Percentiles rank a stretch among this genome's conserved stretches.
Conservation (phyloP, 257 asterid species). For the Solanum phureja region DNA sequence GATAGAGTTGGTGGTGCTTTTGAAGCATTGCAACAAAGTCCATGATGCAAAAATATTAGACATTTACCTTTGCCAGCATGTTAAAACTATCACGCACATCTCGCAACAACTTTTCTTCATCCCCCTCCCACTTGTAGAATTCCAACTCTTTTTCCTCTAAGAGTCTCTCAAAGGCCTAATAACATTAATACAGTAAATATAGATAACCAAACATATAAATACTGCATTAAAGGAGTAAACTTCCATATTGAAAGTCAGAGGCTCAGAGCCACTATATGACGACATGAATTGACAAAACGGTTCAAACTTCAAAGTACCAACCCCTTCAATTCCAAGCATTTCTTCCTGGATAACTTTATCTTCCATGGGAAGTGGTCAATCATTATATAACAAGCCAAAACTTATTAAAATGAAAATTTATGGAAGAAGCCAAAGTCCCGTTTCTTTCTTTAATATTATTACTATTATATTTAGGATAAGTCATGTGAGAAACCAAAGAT, state of each 20-base stretch:
- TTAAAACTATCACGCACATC: constrained; percentile 75
- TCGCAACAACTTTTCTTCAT: constrained; percentile 52
- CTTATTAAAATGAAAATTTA: background rate
- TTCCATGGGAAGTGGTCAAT: background rate
- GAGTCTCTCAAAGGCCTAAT: constrained; percentile 52
- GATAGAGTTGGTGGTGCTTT: background rate
- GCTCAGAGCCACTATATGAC: background rate
- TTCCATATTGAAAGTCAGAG: background rate
- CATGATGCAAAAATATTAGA: background rate
- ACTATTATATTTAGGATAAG: background rate
- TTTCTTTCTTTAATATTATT: background rate
- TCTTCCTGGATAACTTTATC: background rate
- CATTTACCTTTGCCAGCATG: constrained; percentile 68
- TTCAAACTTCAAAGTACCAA: background rate
- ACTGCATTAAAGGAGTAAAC: background rate
- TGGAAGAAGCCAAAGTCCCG: background rate
- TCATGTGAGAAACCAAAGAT: background rate
- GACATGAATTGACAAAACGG: background rate
- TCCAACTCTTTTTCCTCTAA: constrained; percentile 60
- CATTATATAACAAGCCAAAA: background rate
- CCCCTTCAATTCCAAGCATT: background rate
- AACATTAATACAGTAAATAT: background rate
- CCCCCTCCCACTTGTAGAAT: constrained; percentile 66
- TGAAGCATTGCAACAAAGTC: background rate
- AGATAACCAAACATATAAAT: background rate